These are phyloP conservation scores for Flagelloscypha sp. DNA, from an alignment of 768 basidiomycete species.

Conservation along the genomic window DNA sequence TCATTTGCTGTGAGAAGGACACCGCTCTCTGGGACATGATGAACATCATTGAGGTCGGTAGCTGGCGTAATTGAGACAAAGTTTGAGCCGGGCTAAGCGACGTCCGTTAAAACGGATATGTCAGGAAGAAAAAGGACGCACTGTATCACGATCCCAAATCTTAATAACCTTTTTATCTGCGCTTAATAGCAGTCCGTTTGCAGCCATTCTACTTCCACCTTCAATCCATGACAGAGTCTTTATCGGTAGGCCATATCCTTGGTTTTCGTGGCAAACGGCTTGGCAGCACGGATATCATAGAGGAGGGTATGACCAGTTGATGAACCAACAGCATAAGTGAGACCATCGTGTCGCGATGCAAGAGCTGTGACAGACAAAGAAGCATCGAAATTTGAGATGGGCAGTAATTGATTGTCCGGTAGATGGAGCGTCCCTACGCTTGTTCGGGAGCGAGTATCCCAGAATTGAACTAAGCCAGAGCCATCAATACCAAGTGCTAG, in stretches of 20 bases:
- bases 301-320: constrained; percentile 91
- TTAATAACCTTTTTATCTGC: constrained; percentile 97
- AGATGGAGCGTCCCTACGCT: constrained; percentile 62
- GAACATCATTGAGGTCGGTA: constrained; percentile 81
- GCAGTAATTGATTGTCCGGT: constrained; percentile 44
- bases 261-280: constrained; percentile 88
- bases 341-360: constrained; percentile 76
- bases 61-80: constrained; percentile 91
- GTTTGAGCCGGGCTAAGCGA: constrained; percentile 65
- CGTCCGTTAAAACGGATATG: constrained; percentile 6
- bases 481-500: constrained; percentile 87
- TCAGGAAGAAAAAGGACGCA: constrained; percentile 28
- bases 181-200: constrained; percentile 81
- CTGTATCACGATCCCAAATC: constrained; percentile 85
- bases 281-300: constrained; percentile 85
- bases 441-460: constrained; percentile 85
- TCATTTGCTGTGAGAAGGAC: constrained; percentile 91
- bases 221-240: constrained; percentile 86
- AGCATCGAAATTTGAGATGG: constrained; percentile 22
- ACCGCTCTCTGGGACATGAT: constrained; percentile 85
- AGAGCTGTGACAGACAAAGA: constrained; percentile 73
- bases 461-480: constrained; percentile 84
- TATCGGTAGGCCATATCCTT: constrained; percentile 90
- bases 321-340: constrained; percentile 91
- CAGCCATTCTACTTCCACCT: constrained; percentile 75